Base-by-base conservation (phyloP, 805 yeast species). In the Hyphopichia homilentoma region DNA sequence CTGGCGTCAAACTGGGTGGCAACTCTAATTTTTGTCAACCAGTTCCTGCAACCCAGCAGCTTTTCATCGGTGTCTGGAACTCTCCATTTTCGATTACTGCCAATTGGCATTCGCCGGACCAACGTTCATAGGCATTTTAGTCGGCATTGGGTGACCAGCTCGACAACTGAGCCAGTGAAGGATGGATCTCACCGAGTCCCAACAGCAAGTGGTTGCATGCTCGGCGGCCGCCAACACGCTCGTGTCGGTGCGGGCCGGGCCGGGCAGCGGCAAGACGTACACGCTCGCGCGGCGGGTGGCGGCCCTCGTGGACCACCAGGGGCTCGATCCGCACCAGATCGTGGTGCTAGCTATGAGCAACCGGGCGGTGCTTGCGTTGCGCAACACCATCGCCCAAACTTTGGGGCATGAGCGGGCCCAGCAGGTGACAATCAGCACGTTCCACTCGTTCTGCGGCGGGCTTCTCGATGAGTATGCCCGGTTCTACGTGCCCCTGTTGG, bases 261-360 rank as follows among this genome's bases (percentile, higher is more conserved):
- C 89, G 1, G 88, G 89, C 4, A 72, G 84, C 6, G 89, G 90
- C 2, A 82, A 82, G 46, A 80, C 88, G 0, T 59, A 62, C 21
- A 80, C 87, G 0, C 43, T 82, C 19, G 69, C 76, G 4, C 61
- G 68, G 19, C 63, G 84, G 38, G 63, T 82, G 0, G 72, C 72
- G 2, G 61, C 70, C 36, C 40, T 79, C 40, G 45, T 81, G 4
- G 39, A 50, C 1, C 36, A 58, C 8, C 54, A 54, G 2, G 48
- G 47, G 2, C 44, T 75, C 1, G 36, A 50, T 2, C 85, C 88
- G 0, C 51, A 62, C 3, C 77, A 79, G 32, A 70, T 84, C 4
- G 48, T 82, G 21, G 77, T 81, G 2, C 59, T 83, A 4, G 77
- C 85, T 9, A 65, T 83, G 69, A 81, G 90, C 0, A 83, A 81